Conservation (phyloP, 441 rosid genomes). For the Eruca vesicaria region DNA sequence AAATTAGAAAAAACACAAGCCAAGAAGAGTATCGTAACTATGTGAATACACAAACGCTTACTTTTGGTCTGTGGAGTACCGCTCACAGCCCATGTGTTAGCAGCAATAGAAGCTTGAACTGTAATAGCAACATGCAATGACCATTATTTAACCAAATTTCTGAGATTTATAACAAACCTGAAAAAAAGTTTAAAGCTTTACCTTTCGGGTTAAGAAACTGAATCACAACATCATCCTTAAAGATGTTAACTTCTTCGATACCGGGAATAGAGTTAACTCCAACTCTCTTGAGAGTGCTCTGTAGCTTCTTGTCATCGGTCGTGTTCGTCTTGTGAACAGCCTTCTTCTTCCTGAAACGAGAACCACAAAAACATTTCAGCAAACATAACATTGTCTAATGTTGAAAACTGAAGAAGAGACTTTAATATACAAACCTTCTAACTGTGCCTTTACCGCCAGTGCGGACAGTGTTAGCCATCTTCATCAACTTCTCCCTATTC, state of each 20-base stretch:
- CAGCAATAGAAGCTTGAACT: conserved; percentile 87
- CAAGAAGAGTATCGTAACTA: background rate
- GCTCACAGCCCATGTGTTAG: conserved; percentile 87
- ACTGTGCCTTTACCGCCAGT: conserved; percentile 80
- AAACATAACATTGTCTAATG: background rate
- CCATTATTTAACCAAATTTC: background rate
- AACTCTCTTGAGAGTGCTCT: conserved; percentile 80
- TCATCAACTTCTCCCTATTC: conserved; percentile 70
- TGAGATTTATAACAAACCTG: no score
- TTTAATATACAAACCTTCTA: conserved; percentile 47
- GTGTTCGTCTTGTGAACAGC: conserved; percentile 83
- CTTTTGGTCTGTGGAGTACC: conserved; percentile 83
- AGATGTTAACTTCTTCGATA: conserved; percentile 84
- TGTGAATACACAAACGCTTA: conserved; percentile 25
- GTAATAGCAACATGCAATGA: conserved; percentile 10
- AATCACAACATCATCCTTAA: conserved; percentile 77
- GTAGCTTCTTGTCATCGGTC: conserved; percentile 83
- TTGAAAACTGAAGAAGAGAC: background rate
- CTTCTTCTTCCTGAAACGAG: conserved; percentile 72
- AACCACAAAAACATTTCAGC: background rate
- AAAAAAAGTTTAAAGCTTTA: background rate
- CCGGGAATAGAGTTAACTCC: conserved; percentile 80
- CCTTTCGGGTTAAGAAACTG: conserved; percentile 80
- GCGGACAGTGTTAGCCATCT: conserved; percentile 82
- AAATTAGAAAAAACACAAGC: background rate